Percentiles rank a stretch among this genome's conserved stretches.
Evolutionary conservation across 2,329 filamentous ascomycete species (phyloP).

Genomic region (Elsinoe arachidis): DNA sequence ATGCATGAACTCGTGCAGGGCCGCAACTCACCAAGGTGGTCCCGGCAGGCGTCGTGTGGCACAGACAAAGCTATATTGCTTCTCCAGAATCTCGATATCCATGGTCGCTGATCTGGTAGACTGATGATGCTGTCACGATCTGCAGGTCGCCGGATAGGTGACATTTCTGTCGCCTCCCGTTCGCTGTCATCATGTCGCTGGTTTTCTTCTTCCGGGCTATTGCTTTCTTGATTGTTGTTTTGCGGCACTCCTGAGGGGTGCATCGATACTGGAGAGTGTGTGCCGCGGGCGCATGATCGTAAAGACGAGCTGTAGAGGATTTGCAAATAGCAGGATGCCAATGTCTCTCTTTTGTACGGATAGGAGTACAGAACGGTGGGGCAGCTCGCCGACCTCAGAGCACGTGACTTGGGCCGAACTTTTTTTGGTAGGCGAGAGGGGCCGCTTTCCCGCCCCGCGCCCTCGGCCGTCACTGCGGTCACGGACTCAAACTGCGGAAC

Average conservation of each 20-base stretch:
- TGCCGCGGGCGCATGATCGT: neutral
- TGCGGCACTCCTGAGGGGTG: slow-evolving; percentile 12
- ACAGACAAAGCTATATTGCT: slow-evolving; percentile 44
- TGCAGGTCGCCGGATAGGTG: slow-evolving; percentile 13
- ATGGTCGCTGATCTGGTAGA: neutral
- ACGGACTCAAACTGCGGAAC: neutral
- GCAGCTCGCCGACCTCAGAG: too few relatives aligned
- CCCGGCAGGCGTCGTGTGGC: slow-evolving; percentile 42
- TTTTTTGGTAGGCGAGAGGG: too few relatives aligned
- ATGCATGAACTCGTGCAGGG: slow-evolving; percentile 3
- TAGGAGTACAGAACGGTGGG: too few relatives aligned
- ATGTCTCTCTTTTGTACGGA: neutral
- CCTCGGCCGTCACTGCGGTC: neutral
- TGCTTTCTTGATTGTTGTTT: slow-evolving; percentile 17
- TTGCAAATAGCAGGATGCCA: neutral
- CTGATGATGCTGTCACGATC: neutral
- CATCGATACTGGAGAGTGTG: neutral
- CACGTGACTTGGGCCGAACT: too few relatives aligned
- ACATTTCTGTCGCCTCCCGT: slow-evolving; percentile 29
- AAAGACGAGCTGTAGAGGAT: neutral
- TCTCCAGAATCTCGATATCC: slow-evolving; percentile 39
- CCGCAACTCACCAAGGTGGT: slow-evolving; percentile 45
- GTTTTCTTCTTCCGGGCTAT: slow-evolving; percentile 17
- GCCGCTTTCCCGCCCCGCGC: too few relatives aligned
- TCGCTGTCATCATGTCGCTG: slow-evolving; percentile 18